Percentiles rank a stretch among this genome's conserved stretches.
These are phyloP conservation scores for Hypoxylon sp. DNA, from an alignment of 2,329 filamentous ascomycete species.

Conservation along the genomic window DNA sequence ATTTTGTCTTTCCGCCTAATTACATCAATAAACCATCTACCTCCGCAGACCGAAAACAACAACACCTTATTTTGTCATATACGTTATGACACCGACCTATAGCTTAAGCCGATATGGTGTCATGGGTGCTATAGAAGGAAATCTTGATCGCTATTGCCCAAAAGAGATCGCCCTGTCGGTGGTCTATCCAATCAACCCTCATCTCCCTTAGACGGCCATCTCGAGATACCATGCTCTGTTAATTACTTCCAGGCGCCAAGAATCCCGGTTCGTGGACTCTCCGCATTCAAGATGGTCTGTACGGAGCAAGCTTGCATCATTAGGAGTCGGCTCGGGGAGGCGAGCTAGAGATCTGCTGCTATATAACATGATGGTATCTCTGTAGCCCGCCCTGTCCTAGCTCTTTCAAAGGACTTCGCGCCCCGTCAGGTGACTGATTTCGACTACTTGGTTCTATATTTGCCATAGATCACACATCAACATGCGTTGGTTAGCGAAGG, in stretches of 20 bases:
- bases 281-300: constrained; percentile 37
- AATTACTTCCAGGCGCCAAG: constrained; percentile 33
- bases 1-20: constrained; percentile 46
- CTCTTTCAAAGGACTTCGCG: constrained; percentile 35
- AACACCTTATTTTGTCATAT: constrained; percentile 25
- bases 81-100: constrained; percentile 25
- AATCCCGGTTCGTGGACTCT: constrained; percentile 39
- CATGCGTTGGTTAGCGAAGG: constrained; percentile 37
- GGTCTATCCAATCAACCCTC: constrained; percentile 34
- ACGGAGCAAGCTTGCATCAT: constrained; percentile 32
- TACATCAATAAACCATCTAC: constrained; percentile 44
- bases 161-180: constrained; percentile 31
- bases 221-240: constrained; percentile 33
- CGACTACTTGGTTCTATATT: constrained; percentile 27
- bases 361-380: constrained; percentile 37
- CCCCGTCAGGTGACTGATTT: constrained; percentile 31
- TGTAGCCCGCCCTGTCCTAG: constrained; percentile 14
- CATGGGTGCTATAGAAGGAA: constrained; percentile 40
- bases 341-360: constrained; percentile 19
- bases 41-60: constrained; percentile 45
- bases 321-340: constrained; percentile 16
- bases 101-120: constrained; percentile 26
- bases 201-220: constrained; percentile 19
- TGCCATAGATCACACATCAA: constrained; percentile 26
- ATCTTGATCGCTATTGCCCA: constrained; percentile 37